These are phyloP conservation scores for Inga laurina DNA, from an alignment of 306 rosid species.

Conservation along the genomic window DNA sequence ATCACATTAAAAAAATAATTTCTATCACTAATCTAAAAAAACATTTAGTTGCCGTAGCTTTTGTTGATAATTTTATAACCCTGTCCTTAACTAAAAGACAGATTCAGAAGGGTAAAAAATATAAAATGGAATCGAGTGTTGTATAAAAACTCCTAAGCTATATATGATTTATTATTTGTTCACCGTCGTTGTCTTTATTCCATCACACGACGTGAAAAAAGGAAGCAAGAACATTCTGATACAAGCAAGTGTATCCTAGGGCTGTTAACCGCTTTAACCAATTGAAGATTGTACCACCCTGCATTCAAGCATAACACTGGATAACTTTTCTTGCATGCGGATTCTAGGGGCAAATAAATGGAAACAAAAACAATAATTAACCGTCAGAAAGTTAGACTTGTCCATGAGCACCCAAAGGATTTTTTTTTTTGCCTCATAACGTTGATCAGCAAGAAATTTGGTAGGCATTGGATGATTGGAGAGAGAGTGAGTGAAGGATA, in stretches of 20 bases:
- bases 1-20: no score
- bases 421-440: not conserved
- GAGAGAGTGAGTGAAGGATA: no score
- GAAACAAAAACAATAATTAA: not conserved
- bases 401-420: not conserved
- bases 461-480: no score
- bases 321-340: not conserved
- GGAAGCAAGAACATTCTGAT: constrained; percentile 1
- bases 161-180: not conserved
- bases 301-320: constrained; percentile 41
- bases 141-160: not conserved
- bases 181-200: constrained; percentile 42
- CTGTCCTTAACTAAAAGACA: not conserved
- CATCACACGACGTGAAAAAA: constrained; percentile 27
- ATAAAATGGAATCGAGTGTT: not conserved
- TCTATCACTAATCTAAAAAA: no score
- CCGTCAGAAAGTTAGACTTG: not conserved
- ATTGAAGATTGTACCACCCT: constrained; percentile 21
- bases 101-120: not conserved
- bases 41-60: constrained; percentile 54
- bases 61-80: not conserved
- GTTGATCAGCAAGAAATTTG: not conserved
- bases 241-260: constrained; percentile 43
- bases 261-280: constrained; percentile 15
- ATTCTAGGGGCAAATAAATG: not conserved